These are phyloP conservation scores for Hypocrella siamensis DNA, from an alignment of 2,329 filamentous ascomycete species.

Conservation along the genomic window DNA sequence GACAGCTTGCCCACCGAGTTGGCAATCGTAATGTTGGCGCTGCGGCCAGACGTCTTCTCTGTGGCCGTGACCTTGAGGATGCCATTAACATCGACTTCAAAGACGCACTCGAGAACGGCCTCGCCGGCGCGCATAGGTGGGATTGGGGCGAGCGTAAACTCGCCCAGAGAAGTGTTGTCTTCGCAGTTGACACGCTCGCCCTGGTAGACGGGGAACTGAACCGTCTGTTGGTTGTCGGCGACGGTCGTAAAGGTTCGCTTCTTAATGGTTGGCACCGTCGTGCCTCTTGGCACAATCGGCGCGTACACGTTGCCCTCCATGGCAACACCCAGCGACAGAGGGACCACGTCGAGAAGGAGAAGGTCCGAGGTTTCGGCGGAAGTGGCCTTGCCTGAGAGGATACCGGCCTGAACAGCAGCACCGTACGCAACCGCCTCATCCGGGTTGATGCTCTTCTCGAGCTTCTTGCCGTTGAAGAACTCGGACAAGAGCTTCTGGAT, in stretches of 20 bases:
- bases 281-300: conserved; percentile 63
- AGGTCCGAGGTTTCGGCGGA: conserved; percentile 90
- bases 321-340: conserved; percentile 92
- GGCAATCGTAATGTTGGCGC: conserved; percentile 98
- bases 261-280: conserved; percentile 49
- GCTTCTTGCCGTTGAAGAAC: conserved; percentile 99
- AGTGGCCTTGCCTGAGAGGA: conserved; percentile 94
- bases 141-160: conserved; percentile 86
- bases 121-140: conserved; percentile 88
- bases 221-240: conserved; percentile 49
- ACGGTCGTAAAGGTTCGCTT: conserved; percentile 85
- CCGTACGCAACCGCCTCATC: conserved; percentile 98
- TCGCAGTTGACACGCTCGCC: conserved; percentile 97
- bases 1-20: conserved; percentile 99
- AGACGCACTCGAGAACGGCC: conserved; percentile 91
- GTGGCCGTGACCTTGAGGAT: conserved; percentile 98
- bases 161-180: conserved; percentile 94
- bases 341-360: conserved; percentile 88
- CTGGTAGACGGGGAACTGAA: conserved; percentile 83
- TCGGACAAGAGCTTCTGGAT: conserved; percentile 99
- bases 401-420: conserved; percentile 96
- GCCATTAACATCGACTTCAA: conserved; percentile 99
- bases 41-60: conserved; percentile 96
- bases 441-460: conserved; percentile 99
- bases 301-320: conserved; percentile 99